Evolutionary conservation across 2,329 filamentous ascomycete species (phyloP), one percentile per base, ranked within the genome.

Genomic region (Alternaria sp.): DNA sequence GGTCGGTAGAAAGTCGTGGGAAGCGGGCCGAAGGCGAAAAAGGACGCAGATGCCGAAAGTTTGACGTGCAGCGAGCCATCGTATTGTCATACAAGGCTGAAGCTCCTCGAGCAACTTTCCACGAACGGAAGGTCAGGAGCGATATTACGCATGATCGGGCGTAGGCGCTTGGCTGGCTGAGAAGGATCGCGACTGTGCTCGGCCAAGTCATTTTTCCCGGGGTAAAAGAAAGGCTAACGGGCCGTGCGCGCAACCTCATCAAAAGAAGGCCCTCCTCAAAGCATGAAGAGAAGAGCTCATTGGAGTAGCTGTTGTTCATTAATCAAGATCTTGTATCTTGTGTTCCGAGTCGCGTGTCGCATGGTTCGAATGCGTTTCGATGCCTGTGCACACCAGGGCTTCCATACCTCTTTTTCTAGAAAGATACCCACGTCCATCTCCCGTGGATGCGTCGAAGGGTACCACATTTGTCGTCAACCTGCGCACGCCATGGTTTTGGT

Each of bases 131-230:
- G 12, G 50, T 32, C 44, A 56, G 58, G 11, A 60, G 23, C 43
- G 43, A 61, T 57, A 61, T 61, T 61, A 32, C 52, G 51, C 52
- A 44, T 61, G 52, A 49, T 57, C 52, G 45, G 58, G 58, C 32
- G 55, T 23, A 17, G 44, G 45, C 23, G 9, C 28, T 54, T 50
- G 43, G 28, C 12, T 46, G 52, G 52, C n/a, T 57, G 36, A 40
- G 52, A 21, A 44, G 40, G 19, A 40, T 36, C 15, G 17, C 17
- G 46, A 17, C 36, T 40, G 36, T 45, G 43, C 40, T 44, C 28
- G 28, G 50, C 50, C 54, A 66, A 64, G 57, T 45, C 54, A 36
- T 54, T 66, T 36, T 64, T 64, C 25, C 61, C 21, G 50, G 64
- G 61, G 57, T 58, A 64, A 57, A 50, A 49, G 54, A 45, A 46